phyloP scores from a whole-genome alignment of 805 yeast genomes.

The Metschnikowia colocasiae region DNA sequence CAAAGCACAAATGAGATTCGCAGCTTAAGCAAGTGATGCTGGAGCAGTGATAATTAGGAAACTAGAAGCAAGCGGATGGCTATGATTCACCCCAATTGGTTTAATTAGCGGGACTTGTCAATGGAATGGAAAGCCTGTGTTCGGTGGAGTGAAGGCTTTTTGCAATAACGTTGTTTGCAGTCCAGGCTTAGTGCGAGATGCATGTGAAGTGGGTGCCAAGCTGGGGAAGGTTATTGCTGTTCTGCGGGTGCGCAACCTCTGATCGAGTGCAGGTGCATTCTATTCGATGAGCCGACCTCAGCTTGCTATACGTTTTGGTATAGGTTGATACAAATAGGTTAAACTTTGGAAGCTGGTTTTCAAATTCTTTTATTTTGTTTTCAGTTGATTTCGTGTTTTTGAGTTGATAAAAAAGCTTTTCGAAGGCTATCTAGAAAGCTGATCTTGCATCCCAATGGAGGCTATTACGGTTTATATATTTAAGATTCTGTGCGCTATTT shows the following conservation, averaged over 20 bases:
- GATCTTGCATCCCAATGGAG: not conserved
- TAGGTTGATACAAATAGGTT: too few relatives aligned
- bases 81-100: not conserved
- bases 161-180: slow-evolving; percentile 1
- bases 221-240: slow-evolving; percentile 1
- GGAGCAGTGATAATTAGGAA: not conserved
- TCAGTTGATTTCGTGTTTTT: too few relatives aligned
- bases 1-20: slow-evolving; percentile 2
- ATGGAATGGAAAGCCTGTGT: not conserved
- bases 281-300: not conserved
- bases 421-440: too few relatives aligned
- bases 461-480: not conserved
- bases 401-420: too few relatives aligned
- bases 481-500: not conserved
- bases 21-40: slow-evolving; percentile 3
- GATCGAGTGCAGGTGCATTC: not conserved
- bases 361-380: too few relatives aligned
- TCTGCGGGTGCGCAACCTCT: not conserved
- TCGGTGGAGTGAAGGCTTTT: not conserved
- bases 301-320: not conserved
- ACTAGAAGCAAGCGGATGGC: not conserved
- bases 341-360: not conserved
- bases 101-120: not conserved
- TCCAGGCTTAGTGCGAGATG: not conserved
- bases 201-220: slow-evolving; percentile 3